These are phyloP conservation scores for Meyerozyma sp. DNA, from an alignment of 1,139 yeast genomes.

Conservation along the genomic window DNA sequence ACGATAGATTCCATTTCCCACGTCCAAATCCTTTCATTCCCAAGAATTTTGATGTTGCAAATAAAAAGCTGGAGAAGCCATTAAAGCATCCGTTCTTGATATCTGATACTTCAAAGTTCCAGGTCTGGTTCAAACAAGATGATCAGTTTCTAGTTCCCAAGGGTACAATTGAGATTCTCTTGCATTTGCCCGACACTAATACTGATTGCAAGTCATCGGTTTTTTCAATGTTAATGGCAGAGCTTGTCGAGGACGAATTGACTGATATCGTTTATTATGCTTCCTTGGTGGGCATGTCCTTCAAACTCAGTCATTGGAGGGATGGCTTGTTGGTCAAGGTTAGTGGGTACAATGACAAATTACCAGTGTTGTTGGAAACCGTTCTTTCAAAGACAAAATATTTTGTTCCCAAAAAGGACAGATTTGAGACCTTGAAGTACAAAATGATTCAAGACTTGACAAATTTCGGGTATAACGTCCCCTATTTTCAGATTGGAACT, in stretches of 20 bases:
- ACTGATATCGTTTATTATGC: conserved; percentile 82
- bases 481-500: conserved; percentile 68
- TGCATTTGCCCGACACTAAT: conserved; percentile 63
- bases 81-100: conserved; percentile 34
- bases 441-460: conserved; percentile 56
- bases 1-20: conserved; percentile 56
- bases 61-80: conserved; percentile 28
- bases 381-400: conserved; percentile 49
- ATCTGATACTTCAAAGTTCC: conserved; percentile 26
- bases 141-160: conserved; percentile 88
- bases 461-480: conserved; percentile 70
- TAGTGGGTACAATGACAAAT: conserved; percentile 80
- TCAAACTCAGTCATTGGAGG: conserved; percentile 52
- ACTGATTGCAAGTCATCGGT: conserved; percentile 53
- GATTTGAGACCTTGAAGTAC: conserved; percentile 66
- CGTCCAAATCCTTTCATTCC: conserved; percentile 75
- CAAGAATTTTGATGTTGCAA: conserved; percentile 59
- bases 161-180: conserved; percentile 59
- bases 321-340: conserved; percentile 69
- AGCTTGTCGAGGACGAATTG: conserved; percentile 68
- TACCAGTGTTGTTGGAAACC: conserved; percentile 55
- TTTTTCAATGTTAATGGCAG: conserved; percentile 57
- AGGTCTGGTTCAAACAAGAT: conserved; percentile 87
- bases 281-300: conserved; percentile 68
- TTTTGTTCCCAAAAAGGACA: conserved; percentile 49